phyloP scores from a whole-genome alignment of 139 green algal genomes.

The Chlamydomonas sp. region DNA sequence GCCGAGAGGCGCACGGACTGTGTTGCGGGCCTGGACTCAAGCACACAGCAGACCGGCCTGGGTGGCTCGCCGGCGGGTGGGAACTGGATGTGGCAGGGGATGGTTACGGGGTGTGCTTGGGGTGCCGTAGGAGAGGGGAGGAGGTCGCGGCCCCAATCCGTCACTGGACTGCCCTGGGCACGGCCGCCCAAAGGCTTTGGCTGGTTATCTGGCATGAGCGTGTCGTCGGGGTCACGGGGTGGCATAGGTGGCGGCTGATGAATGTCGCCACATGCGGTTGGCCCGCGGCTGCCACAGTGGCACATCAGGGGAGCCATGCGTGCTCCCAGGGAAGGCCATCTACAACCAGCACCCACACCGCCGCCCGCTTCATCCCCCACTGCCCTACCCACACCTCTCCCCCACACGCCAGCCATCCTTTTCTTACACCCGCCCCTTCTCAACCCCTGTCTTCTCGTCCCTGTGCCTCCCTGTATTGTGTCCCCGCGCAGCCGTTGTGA shows the following conservation, averaged over 20 bases:
- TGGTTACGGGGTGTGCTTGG: not conserved
- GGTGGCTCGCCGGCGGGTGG: not conserved
- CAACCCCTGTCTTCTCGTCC: not conserved
- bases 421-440: not conserved
- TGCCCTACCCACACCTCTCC: not conserved
- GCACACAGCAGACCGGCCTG: not conserved
- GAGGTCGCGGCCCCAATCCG: too few relatives aligned
- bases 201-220: too few relatives aligned
- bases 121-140: not conserved
- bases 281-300: too few relatives aligned
- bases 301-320: too few relatives aligned
- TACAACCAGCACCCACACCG: not conserved
- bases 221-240: too few relatives aligned
- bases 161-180: too few relatives aligned
- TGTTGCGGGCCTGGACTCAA: not conserved
- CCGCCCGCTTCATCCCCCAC: not conserved
- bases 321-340: too few relatives aligned
- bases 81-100: too few relatives aligned
- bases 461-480: not conserved
- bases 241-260: too few relatives aligned
- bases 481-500: constrained; percentile 33
- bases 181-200: too few relatives aligned
- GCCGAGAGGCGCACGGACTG: not conserved
- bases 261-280: too few relatives aligned
- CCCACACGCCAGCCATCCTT: not conserved